Percentiles rank a stretch among this genome's conserved stretches.
phyloP scores from a whole-genome alignment of 2,329 filamentous ascomycete species.

The Fusarium sp. region DNA sequence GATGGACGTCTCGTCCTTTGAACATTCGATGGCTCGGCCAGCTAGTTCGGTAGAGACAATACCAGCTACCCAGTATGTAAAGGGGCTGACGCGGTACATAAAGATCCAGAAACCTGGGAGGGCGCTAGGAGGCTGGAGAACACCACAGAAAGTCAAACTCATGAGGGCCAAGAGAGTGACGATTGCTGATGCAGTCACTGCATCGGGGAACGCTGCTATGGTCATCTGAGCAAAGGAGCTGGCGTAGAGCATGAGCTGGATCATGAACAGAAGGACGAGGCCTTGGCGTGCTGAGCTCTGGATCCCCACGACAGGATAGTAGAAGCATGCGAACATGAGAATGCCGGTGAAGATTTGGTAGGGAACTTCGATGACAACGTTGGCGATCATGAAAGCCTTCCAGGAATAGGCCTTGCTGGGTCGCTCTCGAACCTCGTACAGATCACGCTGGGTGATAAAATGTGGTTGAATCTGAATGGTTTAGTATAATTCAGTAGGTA shows the following conservation, averaged over 20 bases:
- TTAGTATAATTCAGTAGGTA: conserved; percentile 49
- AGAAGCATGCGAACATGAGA: conserved; percentile 73
- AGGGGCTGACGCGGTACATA: conserved; percentile 75
- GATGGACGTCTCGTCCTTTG: conserved; percentile 64
- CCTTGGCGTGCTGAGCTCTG: conserved; percentile 67
- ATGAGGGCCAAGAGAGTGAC: conserved; percentile 62
- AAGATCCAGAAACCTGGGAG: conserved; percentile 77
- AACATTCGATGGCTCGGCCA: conserved; percentile 55
- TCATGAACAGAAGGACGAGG: conserved; percentile 72
- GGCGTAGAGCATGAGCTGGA: conserved; percentile 77
- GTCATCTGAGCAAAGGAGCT: conserved; percentile 79
- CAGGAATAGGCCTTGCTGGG: conserved; percentile 81
- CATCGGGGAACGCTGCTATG: conserved; percentile 75
- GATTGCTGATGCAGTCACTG: conserved; percentile 63
- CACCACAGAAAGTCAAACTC: conserved; percentile 53
- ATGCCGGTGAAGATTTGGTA: conserved; percentile 75
- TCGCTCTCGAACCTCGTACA: conserved; percentile 83
- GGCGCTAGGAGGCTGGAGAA: conserved; percentile 63
- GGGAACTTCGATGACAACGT: conserved; percentile 77
- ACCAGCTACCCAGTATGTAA: conserved; percentile 73
- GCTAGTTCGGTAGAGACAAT: conserved; percentile 51
- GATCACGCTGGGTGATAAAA: conserved; percentile 77
- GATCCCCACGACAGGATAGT: conserved; percentile 70
- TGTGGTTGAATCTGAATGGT: conserved; percentile 72
- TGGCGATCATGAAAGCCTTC: conserved; percentile 77